Base-by-base conservation (phyloP, 2,329 filamentous ascomycete genomes). In the Aquanectria penicillioides region DNA sequence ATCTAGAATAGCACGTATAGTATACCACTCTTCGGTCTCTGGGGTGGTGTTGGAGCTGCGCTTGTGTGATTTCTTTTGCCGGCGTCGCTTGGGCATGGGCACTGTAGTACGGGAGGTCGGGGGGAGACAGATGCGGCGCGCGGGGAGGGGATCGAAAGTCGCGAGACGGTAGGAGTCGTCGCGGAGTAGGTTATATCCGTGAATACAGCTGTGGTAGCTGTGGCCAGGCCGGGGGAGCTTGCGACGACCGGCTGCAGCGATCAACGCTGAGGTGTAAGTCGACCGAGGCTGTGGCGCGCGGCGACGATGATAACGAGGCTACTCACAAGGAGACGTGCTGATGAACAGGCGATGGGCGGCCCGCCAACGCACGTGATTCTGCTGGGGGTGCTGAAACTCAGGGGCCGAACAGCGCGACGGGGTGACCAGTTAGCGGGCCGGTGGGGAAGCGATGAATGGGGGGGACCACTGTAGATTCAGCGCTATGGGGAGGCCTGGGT, bases 1-100 rank as follows among this genome's bases (percentile, higher is more conserved):
- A 41, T 73, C 68, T 41, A 79, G 48, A 23, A 80, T 77, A 10
- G 61, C 62, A n/a, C 60, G 69, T 57, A 79, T 75, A 11, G 43
- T 60, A 25, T 53, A 78, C 75, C 75, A 79, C 31, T 60, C 67
- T 51, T 70, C 66, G 33, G 67, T 63, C 41, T 69, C 61, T 41
- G 59, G 37, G 46, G 62, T 29, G 43, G 58, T 33, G 36, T 49
- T 55, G 41, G 58, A 52, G 25, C 61, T 69, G 26, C 47, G 62
- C 49, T 58, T 58, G 57, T 59, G 69, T 20, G 68, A 53, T 52
- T 61, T 59, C 57, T 46, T 60, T 34, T 44, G 48, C 53, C 48
- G 62, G 57, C 73, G 72, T 70, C 50, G 56, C 63, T 57, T 67
- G 60, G 72, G 71, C 74, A 77, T 77, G 73, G 68, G 71, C 68